Evolutionary conservation across 352 stramenopile genomes (phyloP), one percentile per base, ranked within the genome.

Genomic region (Pythium brassicae): DNA sequence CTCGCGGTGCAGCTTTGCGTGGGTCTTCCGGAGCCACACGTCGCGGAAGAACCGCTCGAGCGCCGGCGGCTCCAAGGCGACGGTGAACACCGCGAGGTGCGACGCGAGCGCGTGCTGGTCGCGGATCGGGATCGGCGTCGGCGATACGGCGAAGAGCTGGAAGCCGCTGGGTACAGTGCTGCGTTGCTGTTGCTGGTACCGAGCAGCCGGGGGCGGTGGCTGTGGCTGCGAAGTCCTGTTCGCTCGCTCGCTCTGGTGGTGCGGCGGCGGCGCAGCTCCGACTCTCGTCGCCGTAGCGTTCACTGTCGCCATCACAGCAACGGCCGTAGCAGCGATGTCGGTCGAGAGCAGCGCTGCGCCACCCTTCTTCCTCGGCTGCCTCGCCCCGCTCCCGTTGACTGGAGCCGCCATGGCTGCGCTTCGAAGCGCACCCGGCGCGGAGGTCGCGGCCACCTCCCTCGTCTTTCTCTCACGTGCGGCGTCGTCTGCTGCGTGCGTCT

Each of bases 81-180:
- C 20, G 0, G 20, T 17, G 12, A 81, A 74, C 14, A 81, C 53
- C 1, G 55, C 50, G 32, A 82, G 59, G 14, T 72, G 39, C 27
- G 57, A 32, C 12, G 53, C 59, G 0, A 68, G 29, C 2, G 23
- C 48, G 40, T 76, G 59, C 27, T 72, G 66, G 25, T 50, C 17
- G 14, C 35, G 20, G 0, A 55, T 26, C 14, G 50, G 23, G 9
- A 74, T 56, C 5, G 55, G 15, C 15, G 42, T 62, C 1, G 66
- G 20, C 6, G 73, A 64, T 4, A 86, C 63, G 0, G 65, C 75
- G 32, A 80, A 83, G 2, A 88, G 37, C 49, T 83, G 78, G 46
- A 88, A 88, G 0, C 62, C 68, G 6, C 42, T 25, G n/a, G 42
- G 42, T 1, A 20, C 40, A 11, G 11, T 25, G 40, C 43, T 50